Base-by-base conservation (phyloP, 108 stramenopile genomes). In the Nitzschia palea region DNA sequence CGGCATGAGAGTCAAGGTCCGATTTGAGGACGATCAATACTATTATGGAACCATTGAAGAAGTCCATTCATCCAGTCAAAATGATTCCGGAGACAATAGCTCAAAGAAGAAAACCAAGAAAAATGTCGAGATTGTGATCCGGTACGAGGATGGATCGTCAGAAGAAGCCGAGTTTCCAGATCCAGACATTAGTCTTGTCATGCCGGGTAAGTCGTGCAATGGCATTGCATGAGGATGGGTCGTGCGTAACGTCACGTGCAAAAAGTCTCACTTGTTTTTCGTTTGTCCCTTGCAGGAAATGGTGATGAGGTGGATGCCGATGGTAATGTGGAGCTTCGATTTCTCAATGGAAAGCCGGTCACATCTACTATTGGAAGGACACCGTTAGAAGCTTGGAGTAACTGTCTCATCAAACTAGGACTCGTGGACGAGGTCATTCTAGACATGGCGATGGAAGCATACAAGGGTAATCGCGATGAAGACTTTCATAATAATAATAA, bases 311-410 rank as follows among this genome's bases (percentile, higher is more conserved):
- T 71, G 23, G 70, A 87, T 40, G 76, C 73, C 12, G 48, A 70
- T 56, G 81, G 72, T 26, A 81, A 62, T 3, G 75, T 81, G 26
- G 35, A 59, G 18, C 58, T 88, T 4, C 80, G 75, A 10, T 82
- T 83, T 58, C 55, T 89, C 12, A 67, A 78, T 50, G 86, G 87
- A 50, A 88, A 86, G 55, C 85, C 81, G 40, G 87, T 93, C 28
- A 60, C 30, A 14, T 70, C 84, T n/a, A 81, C 85, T 3, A 61
- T 83, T 31, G 92, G 77, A 6, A 68, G 68, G 28, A 70, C 81
- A 23, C 82, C 92, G 12, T 20, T 93, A 8, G 86, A 93, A 63
- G 89, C 92, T 2, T 93, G 92, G 92, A 83, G 89, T n/a, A 76
- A 80, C 44, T 82, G 75, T 0, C 70, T 93, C 4, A 48, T 84